Percentiles rank a stretch among this genome's conserved stretches.
phyloP scores from a whole-genome alignment of 371 early-diverging fungal genomes.

The Basidiobolus meristosporus region DNA sequence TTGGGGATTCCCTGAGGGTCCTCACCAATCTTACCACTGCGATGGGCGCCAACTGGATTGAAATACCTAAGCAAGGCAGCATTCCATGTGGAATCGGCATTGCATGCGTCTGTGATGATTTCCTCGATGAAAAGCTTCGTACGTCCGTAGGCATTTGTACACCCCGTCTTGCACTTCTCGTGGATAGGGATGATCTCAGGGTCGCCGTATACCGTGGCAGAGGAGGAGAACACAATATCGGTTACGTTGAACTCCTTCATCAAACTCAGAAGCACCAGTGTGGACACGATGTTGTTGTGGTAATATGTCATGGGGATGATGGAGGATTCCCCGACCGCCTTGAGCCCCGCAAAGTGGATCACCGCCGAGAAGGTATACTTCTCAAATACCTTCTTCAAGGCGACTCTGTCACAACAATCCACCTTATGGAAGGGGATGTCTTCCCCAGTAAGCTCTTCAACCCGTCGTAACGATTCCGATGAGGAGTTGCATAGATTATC shows the following conservation, averaged over 20 bases:
- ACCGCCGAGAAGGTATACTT: slow-evolving; percentile 36
- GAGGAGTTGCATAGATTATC: slow-evolving; percentile 65
- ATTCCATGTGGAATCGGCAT: too few species aligned
- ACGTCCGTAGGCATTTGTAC: slow-evolving; percentile 71
- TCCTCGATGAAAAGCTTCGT: slow-evolving; percentile 22
- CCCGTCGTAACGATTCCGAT: slow-evolving; percentile 14
- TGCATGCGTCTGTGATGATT: too few species aligned
- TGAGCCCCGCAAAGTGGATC: slow-evolving; percentile 80
- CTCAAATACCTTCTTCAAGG: slow-evolving; percentile 4
- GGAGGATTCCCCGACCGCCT: slow-evolving; percentile 77
- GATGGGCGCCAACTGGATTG: slow-evolving; percentile 82
- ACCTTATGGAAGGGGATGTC: slow-evolving; percentile 24
- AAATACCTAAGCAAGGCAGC: slow-evolving; percentile 32
- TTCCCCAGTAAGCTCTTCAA: slow-evolving; percentile 34
- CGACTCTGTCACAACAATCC: slow-evolving; percentile 22
- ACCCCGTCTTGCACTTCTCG: slow-evolving; percentile 35
- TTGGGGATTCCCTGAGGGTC: slow-evolving; percentile 67
- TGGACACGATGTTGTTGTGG: slow-evolving; percentile 66
- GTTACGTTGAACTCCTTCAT: slow-evolving; percentile 41
- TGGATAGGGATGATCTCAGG: slow-evolving; percentile 28
- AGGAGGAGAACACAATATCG: slow-evolving; percentile 70
- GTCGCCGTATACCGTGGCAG: slow-evolving; percentile 68
- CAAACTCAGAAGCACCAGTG: slow-evolving; percentile 42
- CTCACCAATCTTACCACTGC: slow-evolving; percentile 73
- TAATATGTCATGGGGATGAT: slow-evolving; percentile 67